These are phyloP conservation scores for Penicillium sp. DNA, from an alignment of 2,329 filamentous ascomycete genomes.

Conservation along the genomic window DNA sequence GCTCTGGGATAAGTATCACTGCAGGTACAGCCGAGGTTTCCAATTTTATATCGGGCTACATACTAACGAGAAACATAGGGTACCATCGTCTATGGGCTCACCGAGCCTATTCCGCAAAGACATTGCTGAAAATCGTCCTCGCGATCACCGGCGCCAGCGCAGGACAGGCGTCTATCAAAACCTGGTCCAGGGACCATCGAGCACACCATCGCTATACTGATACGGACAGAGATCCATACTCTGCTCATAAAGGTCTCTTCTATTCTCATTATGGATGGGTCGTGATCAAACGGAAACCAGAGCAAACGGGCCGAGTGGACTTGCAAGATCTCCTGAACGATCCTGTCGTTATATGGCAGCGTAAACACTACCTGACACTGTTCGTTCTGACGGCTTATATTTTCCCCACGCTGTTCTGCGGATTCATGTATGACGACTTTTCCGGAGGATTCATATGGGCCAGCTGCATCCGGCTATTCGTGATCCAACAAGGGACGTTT, in stretches of 20 bases:
- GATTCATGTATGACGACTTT: not conserved
- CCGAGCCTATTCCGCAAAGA: constrained; percentile 3
- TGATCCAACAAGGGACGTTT: constrained; percentile 78
- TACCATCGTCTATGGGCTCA: constrained; percentile 14
- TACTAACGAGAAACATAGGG: not conserved
- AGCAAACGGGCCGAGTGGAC: constrained; percentile 5
- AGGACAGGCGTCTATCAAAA: constrained; percentile 8
- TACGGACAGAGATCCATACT: constrained; percentile 11
- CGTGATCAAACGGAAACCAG: constrained; percentile 3
- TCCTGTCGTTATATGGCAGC: constrained; percentile 9
- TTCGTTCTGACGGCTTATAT: not conserved
- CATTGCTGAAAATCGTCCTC: constrained; percentile 1
- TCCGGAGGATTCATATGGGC: constrained; percentile 4
- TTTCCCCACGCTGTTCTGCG: constrained; percentile 3
- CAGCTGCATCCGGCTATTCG: not conserved
- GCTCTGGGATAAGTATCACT: not conserved
- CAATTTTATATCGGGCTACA: not conserved
- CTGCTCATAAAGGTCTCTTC: constrained; percentile 5
- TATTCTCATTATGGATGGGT: constrained; percentile 11
- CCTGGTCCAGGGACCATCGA: constrained; percentile 8
- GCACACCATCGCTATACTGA: constrained; percentile 14
- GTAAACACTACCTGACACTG: constrained; percentile 2
- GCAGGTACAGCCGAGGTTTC: not conserved
- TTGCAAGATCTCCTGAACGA: constrained; percentile 7
- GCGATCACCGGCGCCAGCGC: constrained; percentile 9